Percentiles rank a stretch among this genome's conserved stretches.
Evolutionary conservation across 2,329 filamentous ascomycete species (phyloP).

Genomic region (Talaromyces sp.): DNA sequence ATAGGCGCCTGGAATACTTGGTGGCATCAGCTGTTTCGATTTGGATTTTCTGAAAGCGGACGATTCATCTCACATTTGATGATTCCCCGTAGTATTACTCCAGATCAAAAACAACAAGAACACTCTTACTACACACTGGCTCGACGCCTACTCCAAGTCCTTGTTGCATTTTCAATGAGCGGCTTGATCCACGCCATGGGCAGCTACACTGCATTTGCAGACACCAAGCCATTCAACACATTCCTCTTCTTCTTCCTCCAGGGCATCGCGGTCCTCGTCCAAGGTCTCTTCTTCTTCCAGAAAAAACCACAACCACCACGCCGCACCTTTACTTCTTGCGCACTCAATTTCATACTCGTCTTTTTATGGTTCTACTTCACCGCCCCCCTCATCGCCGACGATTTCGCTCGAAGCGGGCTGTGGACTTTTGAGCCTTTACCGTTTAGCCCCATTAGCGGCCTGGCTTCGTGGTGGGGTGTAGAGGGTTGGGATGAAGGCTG

Average conservation of each 20-base stretch:
- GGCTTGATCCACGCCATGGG: constrained; percentile 62
- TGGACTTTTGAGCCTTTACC: constrained; percentile 84
- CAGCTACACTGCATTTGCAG: constrained; percentile 61
- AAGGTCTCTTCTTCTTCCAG: constrained; percentile 40
- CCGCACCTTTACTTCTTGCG: constrained; percentile 30
- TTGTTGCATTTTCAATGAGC: constrained; percentile 31
- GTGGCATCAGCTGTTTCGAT: constrained; percentile 90
- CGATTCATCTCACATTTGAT: constrained; percentile 27
- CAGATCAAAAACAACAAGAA: constrained; percentile 1
- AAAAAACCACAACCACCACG: background rate
- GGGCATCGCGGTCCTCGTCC: constrained; percentile 58
- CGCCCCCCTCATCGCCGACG: constrained; percentile 63
- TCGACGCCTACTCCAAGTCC: constrained; percentile 19
- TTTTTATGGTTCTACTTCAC: constrained; percentile 65
- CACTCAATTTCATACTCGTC: constrained; percentile 59
- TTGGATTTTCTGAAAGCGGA: constrained; percentile 41
- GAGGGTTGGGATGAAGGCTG: constrained; percentile 55
- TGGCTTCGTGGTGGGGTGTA: constrained; percentile 54
- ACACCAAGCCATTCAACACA: constrained; percentile 50
- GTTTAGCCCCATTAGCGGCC: constrained; percentile 60
- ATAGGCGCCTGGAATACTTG: constrained; percentile 76
- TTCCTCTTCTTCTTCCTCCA: constrained; percentile 70
- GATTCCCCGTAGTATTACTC: background rate
- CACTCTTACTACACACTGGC: constrained; percentile 1
- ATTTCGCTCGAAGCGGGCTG: constrained; percentile 67